Evolutionary conservation across 345 rosid species (phyloP).

Genomic region (Triadica sebifera): DNA sequence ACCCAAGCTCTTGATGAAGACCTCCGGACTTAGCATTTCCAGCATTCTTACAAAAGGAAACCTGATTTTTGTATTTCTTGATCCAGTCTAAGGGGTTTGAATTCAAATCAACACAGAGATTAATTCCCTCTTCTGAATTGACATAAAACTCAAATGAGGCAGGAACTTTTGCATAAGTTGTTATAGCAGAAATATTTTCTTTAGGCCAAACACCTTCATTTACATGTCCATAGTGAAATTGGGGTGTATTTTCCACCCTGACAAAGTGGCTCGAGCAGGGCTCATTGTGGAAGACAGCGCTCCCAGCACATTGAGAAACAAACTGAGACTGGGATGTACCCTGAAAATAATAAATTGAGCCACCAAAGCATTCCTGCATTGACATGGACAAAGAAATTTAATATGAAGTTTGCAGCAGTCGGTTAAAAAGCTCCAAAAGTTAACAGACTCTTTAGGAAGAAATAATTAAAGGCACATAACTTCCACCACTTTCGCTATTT

Average conservation of each 20-base stretch:
- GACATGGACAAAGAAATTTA: not conserved
- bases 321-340: conserved; percentile 25
- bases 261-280: conserved; percentile 22
- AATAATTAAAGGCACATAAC: not conserved
- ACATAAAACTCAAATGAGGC: conserved; percentile 71
- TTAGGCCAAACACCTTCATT: conserved; percentile 33
- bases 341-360: conserved; percentile 20
- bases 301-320: conserved; percentile 32
- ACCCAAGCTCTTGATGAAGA: conserved; percentile 40
- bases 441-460: not conserved
- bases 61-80: conserved; percentile 52
- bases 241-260: conserved; percentile 26
- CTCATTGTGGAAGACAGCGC: conserved; percentile 22
- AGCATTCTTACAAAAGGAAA: conserved; percentile 44
- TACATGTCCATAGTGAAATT: conserved; percentile 27
- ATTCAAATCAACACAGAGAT: conserved; percentile 68
- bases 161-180: conserved; percentile 24
- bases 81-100: conserved; percentile 70
- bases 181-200: conserved; percentile 26
- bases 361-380: conserved; percentile 41
- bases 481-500: not conserved
- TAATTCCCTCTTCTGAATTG: conserved; percentile 68
- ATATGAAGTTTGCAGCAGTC: not conserved
- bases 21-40: conserved; percentile 37
- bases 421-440: not conserved